Base-by-base conservation (phyloP, 164 flowering plant genomes). In the Berberis thunbergii region DNA sequence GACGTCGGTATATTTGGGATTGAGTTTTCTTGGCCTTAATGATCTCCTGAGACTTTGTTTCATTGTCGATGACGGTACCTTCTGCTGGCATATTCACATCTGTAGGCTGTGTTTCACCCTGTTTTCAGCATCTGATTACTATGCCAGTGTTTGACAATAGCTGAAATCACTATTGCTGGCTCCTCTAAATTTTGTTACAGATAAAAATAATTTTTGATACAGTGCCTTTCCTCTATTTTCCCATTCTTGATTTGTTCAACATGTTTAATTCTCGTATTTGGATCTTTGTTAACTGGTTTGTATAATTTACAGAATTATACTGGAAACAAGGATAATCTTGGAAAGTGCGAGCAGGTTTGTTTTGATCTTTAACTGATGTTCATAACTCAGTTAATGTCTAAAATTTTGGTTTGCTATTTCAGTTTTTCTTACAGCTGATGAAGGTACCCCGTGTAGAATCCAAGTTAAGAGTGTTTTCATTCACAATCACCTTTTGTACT, bases 391-490 rank as follows among this genome's bases (percentile, higher is more conserved):
- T 63, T 64, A 39, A 8, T 67, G 46, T 8, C 69, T 75, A 39
- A 49, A 5, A 13, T 59, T 60, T 7, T 45, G 49, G 49, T 38
- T 60, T 8, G 11, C 41, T 41, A 63, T 76, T 75, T 72, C 84
- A 94, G 99, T 94, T 94, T 79, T 94, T 94, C 77, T 59, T 94
- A 69, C 96, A 94, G 84, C 75, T 94, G 83, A 91, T 94, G 99
- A 87, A 84, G 76, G 97, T 94, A 49, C 99, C 99, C 64, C 86
- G 99, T 46, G 90, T 94, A 41, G 99, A 94, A 70, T 77, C 99
- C 67, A 94, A 94, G 75, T 78, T 94, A 70, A 74, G 99, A 59
- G 99, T 94, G 54, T 94, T 91, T 82, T 84, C 96, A n/a, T 94
- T 94, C 66, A 89, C 74, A 67, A 89, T 94, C 59, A 80, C 89